Percentiles rank a stretch among this genome's conserved stretches.
phyloP scores from a whole-genome alignment of 2,329 filamentous ascomycete genomes.

The Alternaria atra region DNA sequence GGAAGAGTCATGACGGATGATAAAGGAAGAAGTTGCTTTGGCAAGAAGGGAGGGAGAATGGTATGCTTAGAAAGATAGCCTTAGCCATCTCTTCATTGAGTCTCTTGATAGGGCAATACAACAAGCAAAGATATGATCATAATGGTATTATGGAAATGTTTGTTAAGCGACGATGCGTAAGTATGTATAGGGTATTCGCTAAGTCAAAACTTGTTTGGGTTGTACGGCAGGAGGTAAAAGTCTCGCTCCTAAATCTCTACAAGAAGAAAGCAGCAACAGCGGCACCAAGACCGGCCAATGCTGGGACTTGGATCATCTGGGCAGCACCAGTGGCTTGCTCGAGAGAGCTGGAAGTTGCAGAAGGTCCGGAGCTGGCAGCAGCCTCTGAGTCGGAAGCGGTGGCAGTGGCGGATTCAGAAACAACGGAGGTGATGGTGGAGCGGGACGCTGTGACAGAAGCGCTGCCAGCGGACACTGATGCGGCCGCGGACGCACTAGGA shows the following conservation, averaged over 20 bases:
- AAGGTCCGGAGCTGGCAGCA: slow-evolving; percentile 9
- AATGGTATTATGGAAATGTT: neutral
- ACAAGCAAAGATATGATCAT: neutral
- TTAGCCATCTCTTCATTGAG: too few relatives aligned
- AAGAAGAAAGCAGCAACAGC: slow-evolving; percentile 37
- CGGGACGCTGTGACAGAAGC: slow-evolving; percentile 12
- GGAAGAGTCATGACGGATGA: slow-evolving; percentile 24
- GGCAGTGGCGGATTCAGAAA: slow-evolving; percentile 3
- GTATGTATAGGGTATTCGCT: slow-evolving; percentile 2
- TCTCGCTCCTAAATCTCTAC: slow-evolving; percentile 10
- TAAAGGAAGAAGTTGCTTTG: slow-evolving; percentile 35
- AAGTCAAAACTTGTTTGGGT: neutral
- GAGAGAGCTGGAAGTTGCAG: neutral
- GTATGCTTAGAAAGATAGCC: slow-evolving; percentile 14
- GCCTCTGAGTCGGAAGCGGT: neutral
- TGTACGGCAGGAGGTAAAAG: neutral
- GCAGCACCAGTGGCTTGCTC: slow-evolving; percentile 12
- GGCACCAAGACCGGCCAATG: slow-evolving; percentile 41
- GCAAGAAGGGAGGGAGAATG: slow-evolving; percentile 39
- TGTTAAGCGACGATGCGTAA: neutral
- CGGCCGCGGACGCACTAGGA: slow-evolving; percentile 29
- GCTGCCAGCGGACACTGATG: slow-evolving; percentile 24
- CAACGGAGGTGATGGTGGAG: slow-evolving; percentile 8
- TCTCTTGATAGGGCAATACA: neutral
- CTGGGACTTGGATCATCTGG: slow-evolving; percentile 31